phyloP scores from a whole-genome alignment of 202 grass and related monocot genomes.

The Schoenoplectus triqueter region DNA sequence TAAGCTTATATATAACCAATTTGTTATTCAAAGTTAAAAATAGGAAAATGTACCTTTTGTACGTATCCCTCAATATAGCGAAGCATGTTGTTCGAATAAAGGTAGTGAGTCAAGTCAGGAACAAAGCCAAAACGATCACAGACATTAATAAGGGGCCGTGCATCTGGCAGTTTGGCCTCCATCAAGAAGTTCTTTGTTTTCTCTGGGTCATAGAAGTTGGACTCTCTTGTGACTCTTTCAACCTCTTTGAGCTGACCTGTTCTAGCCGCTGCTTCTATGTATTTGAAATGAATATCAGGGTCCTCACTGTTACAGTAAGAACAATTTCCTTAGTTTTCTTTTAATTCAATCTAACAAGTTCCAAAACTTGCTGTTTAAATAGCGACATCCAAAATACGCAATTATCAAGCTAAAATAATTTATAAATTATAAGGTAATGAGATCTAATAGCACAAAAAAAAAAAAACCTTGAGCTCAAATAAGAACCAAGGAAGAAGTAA shows the following conservation, averaged over 20 bases:
- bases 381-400: background rate
- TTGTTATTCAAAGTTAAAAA: constrained; percentile 4
- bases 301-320: constrained; percentile 70
- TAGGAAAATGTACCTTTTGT: constrained; percentile 65
- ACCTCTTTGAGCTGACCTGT: constrained; percentile 99
- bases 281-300: constrained; percentile 96
- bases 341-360: background rate
- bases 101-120: constrained; percentile 92
- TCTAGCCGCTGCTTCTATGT: constrained; percentile 96
- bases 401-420: constrained; percentile 22
- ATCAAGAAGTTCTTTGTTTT: constrained; percentile 99
- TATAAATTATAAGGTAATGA: background rate
- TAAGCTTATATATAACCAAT: constrained; percentile 25
- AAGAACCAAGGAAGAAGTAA: constrained; percentile 96
- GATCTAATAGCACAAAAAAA: constrained; percentile 18
- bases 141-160: constrained; percentile 90
- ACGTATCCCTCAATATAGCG: constrained; percentile 98
- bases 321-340: constrained; percentile 27
- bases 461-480: constrained; percentile 83
- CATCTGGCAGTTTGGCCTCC: constrained; percentile 98
- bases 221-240: constrained; percentile 96
- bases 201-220: constrained; percentile 96
- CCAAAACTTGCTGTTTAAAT: background rate
- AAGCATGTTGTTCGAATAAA: constrained; percentile 97
- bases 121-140: constrained; percentile 98